phyloP scores from a whole-genome alignment of 163 green algal genomes.

The Smithsoniella earleae region DNA sequence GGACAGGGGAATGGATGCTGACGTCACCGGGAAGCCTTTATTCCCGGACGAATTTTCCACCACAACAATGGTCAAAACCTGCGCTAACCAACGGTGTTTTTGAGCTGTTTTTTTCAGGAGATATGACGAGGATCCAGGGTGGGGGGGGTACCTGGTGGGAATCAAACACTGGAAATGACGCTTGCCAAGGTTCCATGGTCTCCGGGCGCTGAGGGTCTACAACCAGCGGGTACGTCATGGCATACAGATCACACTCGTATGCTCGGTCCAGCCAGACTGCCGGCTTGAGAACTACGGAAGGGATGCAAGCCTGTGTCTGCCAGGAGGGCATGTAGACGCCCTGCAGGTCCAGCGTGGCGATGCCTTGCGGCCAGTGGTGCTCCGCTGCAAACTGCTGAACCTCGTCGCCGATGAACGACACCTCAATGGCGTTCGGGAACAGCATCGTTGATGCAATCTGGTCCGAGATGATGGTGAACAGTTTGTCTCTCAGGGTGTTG shows the following conservation, averaged over 20 bases:
- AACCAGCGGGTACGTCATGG: constrained; percentile 29
- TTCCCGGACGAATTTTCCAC: not conserved
- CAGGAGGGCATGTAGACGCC: not conserved
- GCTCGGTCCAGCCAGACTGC: not conserved
- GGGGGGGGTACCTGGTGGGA: not conserved
- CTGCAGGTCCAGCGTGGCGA: constrained; percentile 22
- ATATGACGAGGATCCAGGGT: not conserved
- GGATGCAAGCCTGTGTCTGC: constrained; percentile 21
- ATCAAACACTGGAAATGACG: constrained; percentile 28
- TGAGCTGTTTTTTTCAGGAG: not conserved
- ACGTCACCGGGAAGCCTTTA: constrained; percentile 3
- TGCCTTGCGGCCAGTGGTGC: constrained; percentile 10
- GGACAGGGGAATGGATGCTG: not conserved
- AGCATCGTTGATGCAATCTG: not conserved
- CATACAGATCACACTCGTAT: constrained; percentile 7
- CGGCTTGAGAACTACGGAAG: constrained; percentile 11
- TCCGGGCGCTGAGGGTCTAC: constrained; percentile 20
- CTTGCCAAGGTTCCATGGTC: constrained; percentile 25
- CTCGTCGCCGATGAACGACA: constrained; percentile 9
- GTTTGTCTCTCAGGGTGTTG: not conserved
- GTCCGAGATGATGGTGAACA: not conserved
- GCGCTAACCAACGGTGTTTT: not conserved
- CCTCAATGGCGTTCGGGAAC: not conserved
- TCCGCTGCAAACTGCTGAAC: not conserved
- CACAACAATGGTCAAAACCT: not conserved